A percentile compares a stretch with the other conserved stretches of the same genome.
Conservation (phyloP, 1,284 basidiomycete genomes). For the Sporisorium reilianum region DNA sequence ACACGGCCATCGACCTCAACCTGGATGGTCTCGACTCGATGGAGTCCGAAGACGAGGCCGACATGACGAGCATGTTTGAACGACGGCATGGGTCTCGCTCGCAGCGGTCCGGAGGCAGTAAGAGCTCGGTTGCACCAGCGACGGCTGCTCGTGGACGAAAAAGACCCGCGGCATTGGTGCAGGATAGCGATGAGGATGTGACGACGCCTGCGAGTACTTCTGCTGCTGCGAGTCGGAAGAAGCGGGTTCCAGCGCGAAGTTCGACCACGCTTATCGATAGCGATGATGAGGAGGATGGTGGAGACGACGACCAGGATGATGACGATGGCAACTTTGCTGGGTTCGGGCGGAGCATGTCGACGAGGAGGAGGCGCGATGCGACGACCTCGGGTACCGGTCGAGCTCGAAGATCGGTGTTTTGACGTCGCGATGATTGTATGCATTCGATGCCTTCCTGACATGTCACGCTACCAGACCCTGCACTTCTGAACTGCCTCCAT, state of each 20-base stretch:
- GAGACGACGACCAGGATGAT: slow-evolving; percentile 11
- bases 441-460: not conserved
- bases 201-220: not conserved
- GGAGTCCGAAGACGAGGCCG: slow-evolving; percentile 34
- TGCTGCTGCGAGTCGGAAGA: slow-evolving; percentile 3
- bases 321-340: slow-evolving; percentile 52
- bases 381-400: slow-evolving; percentile 10
- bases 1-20: slow-evolving; percentile 18
- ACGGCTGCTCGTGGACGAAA: slow-evolving; percentile 16
- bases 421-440: not conserved
- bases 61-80: slow-evolving; percentile 36
- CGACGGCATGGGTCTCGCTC: slow-evolving; percentile 23
- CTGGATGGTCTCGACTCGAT: slow-evolving; percentile 40
- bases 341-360: slow-evolving; percentile 32
- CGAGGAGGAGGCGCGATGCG: slow-evolving; percentile 30
- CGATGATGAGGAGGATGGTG: slow-evolving; percentile 12
- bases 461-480: slow-evolving; percentile 31
- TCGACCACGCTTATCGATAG: slow-evolving; percentile 20
- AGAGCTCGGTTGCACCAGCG: not conserved
- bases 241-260: not conserved
- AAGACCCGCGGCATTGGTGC: slow-evolving; percentile 17
- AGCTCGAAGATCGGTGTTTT: slow-evolving; percentile 20
- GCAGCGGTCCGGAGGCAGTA: slow-evolving; percentile 4
- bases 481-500: slow-evolving; percentile 77
- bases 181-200: slow-evolving; percentile 34